A percentile compares a stretch with the other conserved stretches of the same genome.
These are phyloP conservation scores for Lentinus polychrous DNA, from an alignment of 1,284 basidiomycete species.

Conservation along the genomic window DNA sequence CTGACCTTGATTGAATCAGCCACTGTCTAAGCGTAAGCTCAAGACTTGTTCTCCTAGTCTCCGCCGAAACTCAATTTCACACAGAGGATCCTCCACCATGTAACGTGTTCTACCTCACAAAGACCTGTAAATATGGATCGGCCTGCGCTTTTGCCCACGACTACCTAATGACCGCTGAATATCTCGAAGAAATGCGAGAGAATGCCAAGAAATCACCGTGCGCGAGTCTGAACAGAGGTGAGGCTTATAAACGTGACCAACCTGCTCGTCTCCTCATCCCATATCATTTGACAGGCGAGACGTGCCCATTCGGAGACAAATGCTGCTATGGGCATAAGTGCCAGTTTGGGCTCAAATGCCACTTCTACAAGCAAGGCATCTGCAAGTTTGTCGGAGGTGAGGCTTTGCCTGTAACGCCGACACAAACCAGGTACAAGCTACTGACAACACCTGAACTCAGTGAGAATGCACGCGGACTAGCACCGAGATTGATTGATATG, in stretches of 20 bases:
- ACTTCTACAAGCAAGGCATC: constrained; percentile 42
- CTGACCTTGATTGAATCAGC: constrained; percentile 23
- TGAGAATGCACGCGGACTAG: constrained; percentile 17
- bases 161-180: constrained; percentile 43
- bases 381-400: constrained; percentile 56
- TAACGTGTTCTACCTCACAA: constrained; percentile 52
- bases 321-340: constrained; percentile 60
- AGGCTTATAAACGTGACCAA: constrained; percentile 5
- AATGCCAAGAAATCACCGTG: constrained; percentile 58
- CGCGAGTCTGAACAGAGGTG: constrained; percentile 46
- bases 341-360: constrained; percentile 40
- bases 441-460: constrained; percentile 8
- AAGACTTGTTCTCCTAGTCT: constrained; percentile 8
- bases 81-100: constrained; percentile 56
- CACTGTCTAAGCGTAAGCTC: constrained; percentile 50
- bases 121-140: constrained; percentile 42
- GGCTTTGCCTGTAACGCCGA: constrained; percentile 19
- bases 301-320: constrained; percentile 48
- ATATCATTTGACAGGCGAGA: constrained; percentile 32
- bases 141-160: constrained; percentile 55
- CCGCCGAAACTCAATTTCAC: background rate
- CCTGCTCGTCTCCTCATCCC: too few species aligned
- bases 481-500: constrained; percentile 2
- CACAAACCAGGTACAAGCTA: constrained; percentile 20
- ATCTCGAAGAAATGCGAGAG: constrained; percentile 40